Evolutionary conservation across 208 protist genomes (phyloP).

Genomic region (Polymyxa betae): DNA sequence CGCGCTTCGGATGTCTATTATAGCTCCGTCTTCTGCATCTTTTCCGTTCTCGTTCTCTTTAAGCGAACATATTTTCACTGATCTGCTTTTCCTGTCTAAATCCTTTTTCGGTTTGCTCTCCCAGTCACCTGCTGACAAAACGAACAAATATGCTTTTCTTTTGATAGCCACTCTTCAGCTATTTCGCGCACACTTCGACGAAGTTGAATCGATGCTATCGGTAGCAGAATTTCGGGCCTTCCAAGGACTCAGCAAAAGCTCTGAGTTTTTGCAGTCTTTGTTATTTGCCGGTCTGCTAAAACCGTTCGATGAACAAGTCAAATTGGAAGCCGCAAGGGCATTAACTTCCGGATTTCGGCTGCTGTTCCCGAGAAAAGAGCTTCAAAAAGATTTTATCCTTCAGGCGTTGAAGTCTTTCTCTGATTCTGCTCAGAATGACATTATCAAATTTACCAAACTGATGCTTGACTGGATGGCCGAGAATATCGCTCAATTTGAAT

Average conservation of each 20-base stretch:
- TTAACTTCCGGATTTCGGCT: constrained; percentile 1
- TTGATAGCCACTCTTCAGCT: constrained; percentile 2
- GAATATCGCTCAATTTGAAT: not conserved
- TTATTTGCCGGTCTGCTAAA: not conserved
- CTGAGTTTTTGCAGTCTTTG: constrained; percentile 3
- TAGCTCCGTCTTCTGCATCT: not conserved
- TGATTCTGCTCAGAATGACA: not conserved
- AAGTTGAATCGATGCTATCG: not conserved
- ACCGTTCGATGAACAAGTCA: not conserved
- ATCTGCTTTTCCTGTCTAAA: constrained; percentile 18
- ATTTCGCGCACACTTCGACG: constrained; percentile 6
- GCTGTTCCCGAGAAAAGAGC: not conserved
- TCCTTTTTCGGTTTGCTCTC: not conserved
- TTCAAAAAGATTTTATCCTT: constrained; percentile 1
- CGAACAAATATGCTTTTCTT: not conserved
- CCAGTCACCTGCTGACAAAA: not conserved
- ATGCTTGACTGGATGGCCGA: not conserved
- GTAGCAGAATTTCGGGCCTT: not conserved
- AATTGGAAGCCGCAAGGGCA: not conserved
- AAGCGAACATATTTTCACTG: not conserved
- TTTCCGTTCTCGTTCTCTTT: not conserved
- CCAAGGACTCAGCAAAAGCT: not conserved
- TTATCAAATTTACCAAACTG: not conserved
- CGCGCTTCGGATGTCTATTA: not conserved
- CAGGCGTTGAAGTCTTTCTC: not conserved